Conservation (phyloP, 2,329 filamentous ascomycete species). For the Aspergillus proliferans region DNA sequence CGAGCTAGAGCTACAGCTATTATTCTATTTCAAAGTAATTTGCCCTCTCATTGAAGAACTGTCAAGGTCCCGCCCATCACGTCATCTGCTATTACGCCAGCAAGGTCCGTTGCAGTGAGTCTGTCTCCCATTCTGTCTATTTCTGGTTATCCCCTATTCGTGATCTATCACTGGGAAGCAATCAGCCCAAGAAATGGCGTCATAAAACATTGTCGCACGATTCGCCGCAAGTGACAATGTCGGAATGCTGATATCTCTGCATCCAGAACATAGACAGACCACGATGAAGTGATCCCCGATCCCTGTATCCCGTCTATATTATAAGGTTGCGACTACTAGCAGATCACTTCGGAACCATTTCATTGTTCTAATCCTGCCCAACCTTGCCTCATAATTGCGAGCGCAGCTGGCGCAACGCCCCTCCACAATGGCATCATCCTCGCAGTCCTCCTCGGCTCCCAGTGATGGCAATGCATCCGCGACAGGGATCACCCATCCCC, state of each 20-base stretch:
- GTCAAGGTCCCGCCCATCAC: background rate
- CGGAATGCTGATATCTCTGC: too few relatives aligned
- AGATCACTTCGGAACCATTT: background rate
- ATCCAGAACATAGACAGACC: too few relatives aligned
- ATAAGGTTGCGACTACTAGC: background rate
- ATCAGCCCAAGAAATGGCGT: too few relatives aligned
- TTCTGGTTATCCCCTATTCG: too few relatives aligned
- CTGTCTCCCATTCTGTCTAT: too few relatives aligned
- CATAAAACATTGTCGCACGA: too few relatives aligned
- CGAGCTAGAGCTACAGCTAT: too few relatives aligned
- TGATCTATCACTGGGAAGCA: too few relatives aligned
- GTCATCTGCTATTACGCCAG: background rate
- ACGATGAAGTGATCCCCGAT: too few relatives aligned
- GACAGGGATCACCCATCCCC: constrained; percentile 7
- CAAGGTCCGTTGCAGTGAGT: background rate
- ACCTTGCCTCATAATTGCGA: background rate
- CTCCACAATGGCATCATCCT: constrained; percentile 25
- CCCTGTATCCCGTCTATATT: background rate
- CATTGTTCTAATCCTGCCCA: background rate
- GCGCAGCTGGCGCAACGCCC: background rate
- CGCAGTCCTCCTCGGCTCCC: constrained; percentile 23
- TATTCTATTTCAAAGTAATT: too few relatives aligned
- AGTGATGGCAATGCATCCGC: constrained; percentile 9
- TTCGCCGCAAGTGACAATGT: too few relatives aligned
- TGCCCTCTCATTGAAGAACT: background rate